Percentiles rank a stretch among this genome's conserved stretches.
Conservation (phyloP, 208 protist species). For the Wallacemonas rigidus region DNA sequence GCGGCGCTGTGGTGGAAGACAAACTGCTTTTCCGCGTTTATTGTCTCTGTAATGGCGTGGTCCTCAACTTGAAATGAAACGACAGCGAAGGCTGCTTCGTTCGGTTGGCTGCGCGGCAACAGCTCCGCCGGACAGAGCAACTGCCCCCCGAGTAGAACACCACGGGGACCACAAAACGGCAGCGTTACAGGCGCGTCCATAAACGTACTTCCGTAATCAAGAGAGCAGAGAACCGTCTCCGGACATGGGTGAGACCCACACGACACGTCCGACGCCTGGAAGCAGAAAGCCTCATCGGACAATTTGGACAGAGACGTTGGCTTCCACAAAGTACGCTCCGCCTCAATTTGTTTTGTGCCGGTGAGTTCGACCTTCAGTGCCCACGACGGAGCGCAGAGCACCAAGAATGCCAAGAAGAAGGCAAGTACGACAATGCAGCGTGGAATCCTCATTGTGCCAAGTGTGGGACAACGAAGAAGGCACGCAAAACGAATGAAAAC, state of each 20-base stretch:
- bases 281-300: conserved; percentile 32
- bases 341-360: neutral
- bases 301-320: conserved; percentile 15
- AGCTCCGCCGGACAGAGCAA: conserved; percentile 51
- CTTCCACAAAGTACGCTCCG: neutral
- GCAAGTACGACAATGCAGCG: neutral
- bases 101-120: conserved; percentile 22
- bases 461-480: too few relatives aligned
- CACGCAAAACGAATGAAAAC: too few relatives aligned
- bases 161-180: conserved; percentile 53
- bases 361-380: conserved; percentile 29
- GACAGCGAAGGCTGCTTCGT: conserved; percentile 20
- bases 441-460: too few relatives aligned
- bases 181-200: conserved; percentile 25
- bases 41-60: conserved; percentile 9
- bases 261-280: conserved; percentile 21
- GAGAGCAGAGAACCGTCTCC: conserved; percentile 46
- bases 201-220: conserved; percentile 52
- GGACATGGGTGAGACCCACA: conserved; percentile 22
- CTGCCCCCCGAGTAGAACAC: conserved; percentile 43
- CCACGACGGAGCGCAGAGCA: neutral
- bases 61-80: conserved; percentile 14
- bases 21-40: conserved; percentile 21
- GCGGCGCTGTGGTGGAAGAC: conserved; percentile 23
- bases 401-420: conserved; percentile 10